These are phyloP conservation scores for Diospyros lotus DNA, from an alignment of 148 eudicot species.

Conservation along the genomic window DNA sequence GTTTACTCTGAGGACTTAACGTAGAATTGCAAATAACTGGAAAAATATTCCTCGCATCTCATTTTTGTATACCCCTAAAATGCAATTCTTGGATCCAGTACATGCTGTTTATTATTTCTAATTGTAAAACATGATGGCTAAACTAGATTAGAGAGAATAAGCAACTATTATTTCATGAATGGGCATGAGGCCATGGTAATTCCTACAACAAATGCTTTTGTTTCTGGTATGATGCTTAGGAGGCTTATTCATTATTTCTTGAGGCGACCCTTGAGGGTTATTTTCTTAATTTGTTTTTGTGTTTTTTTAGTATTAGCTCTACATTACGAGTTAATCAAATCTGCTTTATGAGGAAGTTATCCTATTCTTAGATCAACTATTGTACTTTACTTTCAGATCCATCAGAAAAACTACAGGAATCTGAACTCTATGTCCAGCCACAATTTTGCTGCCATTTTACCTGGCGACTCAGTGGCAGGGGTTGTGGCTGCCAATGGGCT, in stretches of 20 bases:
- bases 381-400: slow-evolving; percentile 40
- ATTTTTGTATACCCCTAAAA: too few species aligned
- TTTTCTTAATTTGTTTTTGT: neutral
- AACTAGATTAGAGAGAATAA: too few species aligned
- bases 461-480: slow-evolving; percentile 88
- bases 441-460: slow-evolving; percentile 89
- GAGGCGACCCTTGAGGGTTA: too few species aligned
- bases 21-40: too few species aligned
- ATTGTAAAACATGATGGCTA: too few species aligned
- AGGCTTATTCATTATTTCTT: neutral
- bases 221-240: neutral
- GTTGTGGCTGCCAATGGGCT: slow-evolving; percentile 79
- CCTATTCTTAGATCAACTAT: slow-evolving; percentile 5
- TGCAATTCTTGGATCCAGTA: too few species aligned
- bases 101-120: too few species aligned
- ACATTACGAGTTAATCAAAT: neutral
- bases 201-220: neutral
- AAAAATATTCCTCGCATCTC: too few species aligned
- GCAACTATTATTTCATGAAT: too few species aligned
- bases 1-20: too few species aligned
- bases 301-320: neutral
- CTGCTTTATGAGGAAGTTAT: neutral
- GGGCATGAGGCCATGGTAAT: too few species aligned
- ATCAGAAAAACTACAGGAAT: slow-evolving; percentile 35
- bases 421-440: slow-evolving; percentile 40